Evolutionary conservation across 768 basidiomycete genomes (phyloP).

Genomic region (Tephrocybe sp.): DNA sequence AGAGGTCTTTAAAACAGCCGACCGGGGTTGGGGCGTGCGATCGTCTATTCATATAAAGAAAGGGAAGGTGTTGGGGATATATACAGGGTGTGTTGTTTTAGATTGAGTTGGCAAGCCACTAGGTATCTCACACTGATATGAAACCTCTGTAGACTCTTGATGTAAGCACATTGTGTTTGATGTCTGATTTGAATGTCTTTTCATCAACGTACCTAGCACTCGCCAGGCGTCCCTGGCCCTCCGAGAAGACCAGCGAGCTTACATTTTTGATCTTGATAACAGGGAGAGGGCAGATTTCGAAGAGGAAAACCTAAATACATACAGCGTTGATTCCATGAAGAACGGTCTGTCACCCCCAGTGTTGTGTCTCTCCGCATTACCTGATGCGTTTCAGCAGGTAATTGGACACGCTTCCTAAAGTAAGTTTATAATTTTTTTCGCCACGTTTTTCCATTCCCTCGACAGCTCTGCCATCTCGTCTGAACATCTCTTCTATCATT

Average conservation of each 20-base stretch:
- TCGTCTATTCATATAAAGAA: constrained; percentile 35
- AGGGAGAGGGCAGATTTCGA: constrained; percentile 41
- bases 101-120: not conserved
- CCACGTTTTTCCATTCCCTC: not conserved
- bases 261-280: constrained; percentile 66
- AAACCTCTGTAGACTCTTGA: constrained; percentile 34
- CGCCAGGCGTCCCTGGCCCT: constrained; percentile 42
- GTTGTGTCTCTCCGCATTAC: not conserved
- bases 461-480: not conserved
- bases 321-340: constrained; percentile 55
- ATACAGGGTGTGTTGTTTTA: constrained; percentile 53
- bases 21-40: constrained; percentile 69
- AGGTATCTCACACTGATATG: not conserved
- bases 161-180: constrained; percentile 33
- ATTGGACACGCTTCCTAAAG: constrained; percentile 80
- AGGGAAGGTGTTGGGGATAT: constrained; percentile 68
- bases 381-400: constrained; percentile 45
- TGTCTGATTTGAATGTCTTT: not conserved
- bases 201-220: not conserved
- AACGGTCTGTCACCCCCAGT: constrained; percentile 40
- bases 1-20: constrained; percentile 64
- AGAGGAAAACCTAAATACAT: constrained; percentile 31
- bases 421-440: constrained; percentile 27
- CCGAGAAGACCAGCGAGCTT: constrained; percentile 37
- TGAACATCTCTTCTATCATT: constrained; percentile 1